Evolutionary conservation across 116 monocot genomes (phyloP), one percentile per base, ranked within the genome.

Genomic region (Cymodocea nodosa): DNA sequence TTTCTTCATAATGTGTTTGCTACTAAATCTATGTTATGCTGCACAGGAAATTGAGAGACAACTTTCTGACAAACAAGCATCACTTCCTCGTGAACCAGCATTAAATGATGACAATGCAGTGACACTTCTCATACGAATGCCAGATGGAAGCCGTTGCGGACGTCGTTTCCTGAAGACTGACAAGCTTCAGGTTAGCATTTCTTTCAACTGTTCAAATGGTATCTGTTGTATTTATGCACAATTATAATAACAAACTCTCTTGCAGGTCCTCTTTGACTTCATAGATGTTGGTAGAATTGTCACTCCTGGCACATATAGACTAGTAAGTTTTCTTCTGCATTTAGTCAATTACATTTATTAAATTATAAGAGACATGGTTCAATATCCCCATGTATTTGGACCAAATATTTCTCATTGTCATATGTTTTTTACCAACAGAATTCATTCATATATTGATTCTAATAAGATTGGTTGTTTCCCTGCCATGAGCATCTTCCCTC

Each of bases 161-260:
- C 88, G 98, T 25, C 92, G 98, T 2, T 98, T 98, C 75, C 61
- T 87, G 17, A 98, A 92, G 60, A 88, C 89, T 71, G 88, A 98
- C 73, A 98, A 81, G 74, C 92, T 98, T 61, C 83, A 84, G 92
- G 98, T 88, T 74, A n/a, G 51, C 50, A 16, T 50, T n/a, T 4
- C 11, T 44, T 68, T 62, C 6, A 35, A 52, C n/a, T 53, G 7
- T 50, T 51, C 4, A 24, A 63, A 10, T 15, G 5, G 1, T 53
- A 62, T 54, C 11, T 55, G 20, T 37, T 71, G 13, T 51, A 20
- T 8, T 74, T 61, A 18, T 57, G 36, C 36, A 35, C 18, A 36
- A 17, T 62, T 18, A 60, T 4, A 35, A 60, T 16, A 15, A 62
- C 18, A 23, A 51, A 23, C n/a, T 49, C 44, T 40, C 56, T 74